Percentiles rank a stretch among this genome's conserved stretches.
Evolutionary conservation across 1,284 basidiomycete genomes (phyloP).

Genomic region (Takashimella tepidaria): DNA sequence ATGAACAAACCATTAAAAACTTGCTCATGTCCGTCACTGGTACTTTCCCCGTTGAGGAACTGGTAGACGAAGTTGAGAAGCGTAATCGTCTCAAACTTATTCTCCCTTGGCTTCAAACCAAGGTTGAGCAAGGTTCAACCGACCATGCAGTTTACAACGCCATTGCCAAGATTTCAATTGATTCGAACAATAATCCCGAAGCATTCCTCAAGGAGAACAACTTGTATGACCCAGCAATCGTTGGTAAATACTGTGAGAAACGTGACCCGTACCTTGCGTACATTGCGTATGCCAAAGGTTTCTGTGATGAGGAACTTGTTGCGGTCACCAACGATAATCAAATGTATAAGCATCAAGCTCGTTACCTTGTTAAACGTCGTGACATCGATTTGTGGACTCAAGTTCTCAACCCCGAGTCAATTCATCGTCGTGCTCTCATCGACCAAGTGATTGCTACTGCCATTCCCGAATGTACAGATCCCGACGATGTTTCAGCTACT

Average conservation of each 20-base stretch:
- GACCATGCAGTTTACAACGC: constrained; percentile 94
- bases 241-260: constrained; percentile 99
- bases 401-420: constrained; percentile 84
- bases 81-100: constrained; percentile 95
- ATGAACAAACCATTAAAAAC: constrained; percentile 92
- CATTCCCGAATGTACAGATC: constrained; percentile 93
- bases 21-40: constrained; percentile 90
- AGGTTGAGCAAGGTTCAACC: constrained; percentile 86
- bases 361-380: constrained; percentile 95
- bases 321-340: constrained; percentile 97
- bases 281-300: constrained; percentile 98
- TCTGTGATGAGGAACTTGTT: constrained; percentile 98
- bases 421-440: constrained; percentile 87
- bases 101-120: constrained; percentile 91
- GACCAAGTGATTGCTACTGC: constrained; percentile 96
- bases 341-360: constrained; percentile 99
- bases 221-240: constrained; percentile 84
- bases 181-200: constrained; percentile 98
- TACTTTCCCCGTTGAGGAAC: constrained; percentile 95
- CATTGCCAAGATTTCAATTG: constrained; percentile 96
- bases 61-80: constrained; percentile 95
- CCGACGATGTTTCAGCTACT: constrained; percentile 96
- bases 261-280: constrained; percentile 98
- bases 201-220: constrained; percentile 98
- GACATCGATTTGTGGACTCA: constrained; percentile 95